phyloP scores from a whole-genome alignment of 2,329 filamentous ascomycete genomes.

The Curvularia lunata region DNA sequence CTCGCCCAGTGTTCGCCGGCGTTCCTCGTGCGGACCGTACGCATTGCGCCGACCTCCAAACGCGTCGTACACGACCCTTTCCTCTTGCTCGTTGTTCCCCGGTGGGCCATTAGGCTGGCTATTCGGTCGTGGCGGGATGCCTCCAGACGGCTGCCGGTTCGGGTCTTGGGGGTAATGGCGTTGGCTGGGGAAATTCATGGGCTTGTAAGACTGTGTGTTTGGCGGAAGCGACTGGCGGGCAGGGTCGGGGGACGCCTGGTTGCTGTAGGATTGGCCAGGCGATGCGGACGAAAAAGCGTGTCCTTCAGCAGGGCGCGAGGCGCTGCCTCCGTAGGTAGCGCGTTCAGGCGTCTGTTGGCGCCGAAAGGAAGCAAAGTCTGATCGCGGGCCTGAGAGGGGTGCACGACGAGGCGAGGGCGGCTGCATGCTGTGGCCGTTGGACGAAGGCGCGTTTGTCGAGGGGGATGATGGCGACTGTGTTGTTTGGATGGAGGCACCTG shows the following conservation, averaged over 20 bases:
- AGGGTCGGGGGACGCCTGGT: constrained; percentile 46
- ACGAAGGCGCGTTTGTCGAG: constrained; percentile 46
- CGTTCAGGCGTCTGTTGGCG: constrained; percentile 49
- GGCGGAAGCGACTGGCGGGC: constrained; percentile 42
- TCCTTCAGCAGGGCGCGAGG: constrained; percentile 37
- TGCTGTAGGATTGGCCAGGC: constrained; percentile 43
- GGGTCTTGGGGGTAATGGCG: constrained; percentile 44
- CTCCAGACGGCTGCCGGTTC: constrained; percentile 32
- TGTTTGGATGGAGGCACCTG: constrained; percentile 46
- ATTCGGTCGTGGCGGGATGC: constrained; percentile 48
- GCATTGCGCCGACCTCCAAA: constrained; percentile 33
- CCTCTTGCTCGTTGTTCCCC: constrained; percentile 33
- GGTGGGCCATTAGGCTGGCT: constrained; percentile 48
- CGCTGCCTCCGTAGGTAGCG: constrained; percentile 33
- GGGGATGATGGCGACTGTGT: constrained; percentile 59
- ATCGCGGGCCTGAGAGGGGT: constrained; percentile 37
- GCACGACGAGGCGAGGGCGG: constrained; percentile 54
- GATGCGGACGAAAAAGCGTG: constrained; percentile 39
- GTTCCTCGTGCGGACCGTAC: constrained; percentile 42
- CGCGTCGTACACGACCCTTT: constrained; percentile 31
- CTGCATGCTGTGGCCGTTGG: constrained; percentile 53
- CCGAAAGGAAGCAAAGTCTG: constrained; percentile 47
- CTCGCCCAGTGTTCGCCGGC: constrained; percentile 45
- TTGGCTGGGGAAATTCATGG: constrained; percentile 38
- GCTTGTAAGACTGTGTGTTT: constrained; percentile 43